Percentiles rank a stretch among this genome's conserved stretches.
These are phyloP conservation scores for Helminthosporium solani DNA, from an alignment of 2,329 filamentous ascomycete genomes.

Conservation along the genomic window DNA sequence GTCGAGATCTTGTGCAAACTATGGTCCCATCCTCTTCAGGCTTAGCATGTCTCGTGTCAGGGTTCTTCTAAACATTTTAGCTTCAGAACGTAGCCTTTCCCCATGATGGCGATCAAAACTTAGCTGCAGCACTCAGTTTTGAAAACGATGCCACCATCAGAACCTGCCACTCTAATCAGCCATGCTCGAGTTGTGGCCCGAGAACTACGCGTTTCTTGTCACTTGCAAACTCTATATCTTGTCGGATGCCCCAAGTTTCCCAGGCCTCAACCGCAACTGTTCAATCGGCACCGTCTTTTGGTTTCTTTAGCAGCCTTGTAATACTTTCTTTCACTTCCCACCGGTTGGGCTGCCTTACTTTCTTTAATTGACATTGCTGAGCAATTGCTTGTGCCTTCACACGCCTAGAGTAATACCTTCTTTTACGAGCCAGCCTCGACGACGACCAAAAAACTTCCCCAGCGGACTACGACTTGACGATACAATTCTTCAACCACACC, in stretches of 20 bases:
- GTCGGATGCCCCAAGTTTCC: constrained; percentile 39
- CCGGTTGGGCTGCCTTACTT: constrained; percentile 57
- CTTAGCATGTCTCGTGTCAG: constrained; percentile 40
- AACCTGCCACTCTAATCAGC: constrained; percentile 44
- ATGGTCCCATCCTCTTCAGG: constrained; percentile 32
- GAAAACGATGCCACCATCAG: constrained; percentile 46
- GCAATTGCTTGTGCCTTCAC: constrained; percentile 39
- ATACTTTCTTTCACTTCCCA: constrained; percentile 53
- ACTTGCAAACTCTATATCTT: constrained; percentile 38
- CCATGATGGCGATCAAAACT: constrained; percentile 41
- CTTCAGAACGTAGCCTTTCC: constrained; percentile 27
- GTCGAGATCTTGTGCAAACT: constrained; percentile 30
- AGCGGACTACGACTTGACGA: constrained; percentile 30
- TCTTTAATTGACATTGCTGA: constrained; percentile 51
- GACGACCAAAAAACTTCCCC: constrained; percentile 47
- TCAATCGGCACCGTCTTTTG: constrained; percentile 43
- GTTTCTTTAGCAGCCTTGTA: constrained; percentile 44
- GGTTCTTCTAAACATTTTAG: constrained; percentile 43
- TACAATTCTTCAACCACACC: constrained; percentile 5
- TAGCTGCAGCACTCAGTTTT: constrained; percentile 42
- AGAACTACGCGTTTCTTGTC: constrained; percentile 32
- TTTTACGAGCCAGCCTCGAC: constrained; percentile 41
- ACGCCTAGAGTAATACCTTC: constrained; percentile 40
- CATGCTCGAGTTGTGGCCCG: constrained; percentile 28
- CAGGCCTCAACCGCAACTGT: constrained; percentile 41